Evolutionary conservation across 2,329 filamentous ascomycete genomes (phyloP).

Genomic region (Alternaria longipes): DNA sequence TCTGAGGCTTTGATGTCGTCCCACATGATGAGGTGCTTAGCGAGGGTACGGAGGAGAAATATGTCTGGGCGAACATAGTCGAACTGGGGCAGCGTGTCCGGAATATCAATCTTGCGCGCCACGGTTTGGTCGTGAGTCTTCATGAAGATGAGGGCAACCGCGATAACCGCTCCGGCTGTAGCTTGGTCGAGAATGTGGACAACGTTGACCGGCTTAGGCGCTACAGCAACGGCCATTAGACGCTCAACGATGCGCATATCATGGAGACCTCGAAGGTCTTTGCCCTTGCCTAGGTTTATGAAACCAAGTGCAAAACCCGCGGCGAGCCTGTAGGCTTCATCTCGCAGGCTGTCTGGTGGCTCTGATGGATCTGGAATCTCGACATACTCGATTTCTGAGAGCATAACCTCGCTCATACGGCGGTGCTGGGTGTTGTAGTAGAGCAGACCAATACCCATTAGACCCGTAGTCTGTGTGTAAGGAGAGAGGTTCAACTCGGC

Average conservation of each 20-base stretch:
- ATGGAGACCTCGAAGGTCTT: slow-evolving; percentile 84
- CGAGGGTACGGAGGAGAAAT: slow-evolving; percentile 86
- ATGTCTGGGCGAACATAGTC: slow-evolving; percentile 96
- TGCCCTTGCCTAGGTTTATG: slow-evolving; percentile 93
- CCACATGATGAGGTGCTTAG: slow-evolving; percentile 94
- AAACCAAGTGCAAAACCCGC: slow-evolving; percentile 93
- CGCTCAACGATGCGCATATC: slow-evolving; percentile 95
- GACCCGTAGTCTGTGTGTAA: slow-evolving; percentile 91
- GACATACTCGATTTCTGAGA: slow-evolving; percentile 92
- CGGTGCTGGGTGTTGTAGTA: slow-evolving; percentile 97
- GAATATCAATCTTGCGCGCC: slow-evolving; percentile 91
- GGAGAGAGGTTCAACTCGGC: slow-evolving; percentile 94
- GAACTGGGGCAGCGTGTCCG: slow-evolving; percentile 88
- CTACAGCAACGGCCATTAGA: slow-evolving; percentile 83
- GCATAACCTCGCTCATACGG: slow-evolving; percentile 98
- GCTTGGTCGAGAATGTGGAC: slow-evolving; percentile 94
- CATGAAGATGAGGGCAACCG: slow-evolving; percentile 93
- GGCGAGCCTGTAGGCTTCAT: slow-evolving; percentile 95
- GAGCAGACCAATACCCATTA: slow-evolving; percentile 95
- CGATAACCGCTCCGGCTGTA: slow-evolving; percentile 90
- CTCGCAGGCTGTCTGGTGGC: slow-evolving; percentile 79
- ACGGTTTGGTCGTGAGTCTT: slow-evolving; percentile 90
- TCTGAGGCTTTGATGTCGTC: slow-evolving; percentile 77
- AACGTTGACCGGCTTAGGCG: slow-evolving; percentile 88
- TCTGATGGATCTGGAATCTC: slow-evolving; percentile 76